phyloP scores from a whole-genome alignment of 495 filamentous ascomycete species.

The Lasiosphaeria miniovina region DNA sequence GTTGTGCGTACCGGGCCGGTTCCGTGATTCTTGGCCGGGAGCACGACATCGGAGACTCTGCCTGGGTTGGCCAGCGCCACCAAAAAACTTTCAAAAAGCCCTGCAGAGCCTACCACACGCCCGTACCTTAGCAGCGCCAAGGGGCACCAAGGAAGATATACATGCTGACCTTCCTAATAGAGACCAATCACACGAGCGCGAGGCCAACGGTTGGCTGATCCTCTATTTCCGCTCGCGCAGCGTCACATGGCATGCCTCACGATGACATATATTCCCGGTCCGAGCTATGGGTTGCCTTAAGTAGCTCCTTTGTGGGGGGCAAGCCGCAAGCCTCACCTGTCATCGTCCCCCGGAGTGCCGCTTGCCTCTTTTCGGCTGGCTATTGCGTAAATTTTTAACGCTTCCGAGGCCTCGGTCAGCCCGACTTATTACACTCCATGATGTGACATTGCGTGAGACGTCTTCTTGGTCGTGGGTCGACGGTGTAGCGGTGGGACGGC shows the following conservation, averaged over 20 bases:
- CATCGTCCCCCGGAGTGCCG: not conserved
- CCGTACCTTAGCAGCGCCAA: not conserved
- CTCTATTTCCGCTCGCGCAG: not conserved
- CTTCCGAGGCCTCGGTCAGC: not conserved
- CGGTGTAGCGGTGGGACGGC: not conserved
- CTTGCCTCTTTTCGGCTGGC: not conserved
- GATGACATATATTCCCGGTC: not conserved
- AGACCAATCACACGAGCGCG: not conserved
- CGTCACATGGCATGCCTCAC: not conserved
- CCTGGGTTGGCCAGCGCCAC: conserved; percentile 9
- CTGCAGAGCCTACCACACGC: conserved; percentile 11
- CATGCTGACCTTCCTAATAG: conserved; percentile 1
- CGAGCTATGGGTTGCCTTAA: not conserved
- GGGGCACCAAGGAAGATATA: not conserved
- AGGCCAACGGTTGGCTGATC: not conserved
- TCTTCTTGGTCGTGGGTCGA: not conserved
- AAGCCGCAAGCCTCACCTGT: not conserved
- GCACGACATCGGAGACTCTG: conserved; percentile 32
- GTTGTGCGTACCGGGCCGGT: conserved; percentile 7
- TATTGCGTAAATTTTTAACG: not conserved
- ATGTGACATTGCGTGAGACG: not conserved
- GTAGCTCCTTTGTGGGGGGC: not conserved
- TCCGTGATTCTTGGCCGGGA: conserved; percentile 31
- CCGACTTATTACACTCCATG: not conserved
- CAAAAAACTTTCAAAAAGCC: not conserved